Base-by-base conservation (phyloP, 805 yeast species). In the Myxozyma neglecta region DNA sequence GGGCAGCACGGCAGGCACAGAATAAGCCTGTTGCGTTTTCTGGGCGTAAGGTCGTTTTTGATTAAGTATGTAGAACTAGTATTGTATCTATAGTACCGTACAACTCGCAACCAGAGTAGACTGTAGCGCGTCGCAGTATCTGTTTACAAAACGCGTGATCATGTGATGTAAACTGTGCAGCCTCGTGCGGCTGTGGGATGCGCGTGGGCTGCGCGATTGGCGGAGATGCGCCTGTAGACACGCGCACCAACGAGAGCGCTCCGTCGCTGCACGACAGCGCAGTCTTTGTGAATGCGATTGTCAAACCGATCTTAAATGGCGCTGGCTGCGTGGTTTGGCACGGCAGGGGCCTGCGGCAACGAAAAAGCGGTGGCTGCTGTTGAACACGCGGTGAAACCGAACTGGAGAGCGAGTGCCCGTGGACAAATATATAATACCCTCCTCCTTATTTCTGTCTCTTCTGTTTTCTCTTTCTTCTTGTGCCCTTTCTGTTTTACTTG, bases 11-110 rank as follows among this genome's bases (percentile, higher is more conserved):
- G 77, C 85, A 83, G 77, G 75, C 82, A 65, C 89, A 85, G 34
- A 73, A 79, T 66, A 83, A 84, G 75, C 58, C 61, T 6, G 85
- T 81, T 53, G 84, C 86, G 72, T 91, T 91, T 72, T 74, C 79
- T 55, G 99, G 99, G 72, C 92, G 90, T 76, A 93, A 92, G 79
- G 82, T 88, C 68, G 85, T 81, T 3, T 92, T 92, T 73, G 90
- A 86, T 69, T 82, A 59, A 35, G 14, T 2, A 4, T 14, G 20
- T 20, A n/a, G 40, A 5, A 35, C 11, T 14, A 13, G n/a, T 39
- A 13, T 11, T 3, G 6, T 3, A 13, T 11, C n/a, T 39, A 13
- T 13, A 6, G 3, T n/a, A 13, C n/a, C 42, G 42, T 39, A 39
- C 13, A 13, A 2, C n/a, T 13, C 13, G n/a, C n/a, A 3, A 4